These are phyloP conservation scores for Eimeria praecox DNA, from an alignment of 169 alveolate genomes.

Conservation along the genomic window DNA sequence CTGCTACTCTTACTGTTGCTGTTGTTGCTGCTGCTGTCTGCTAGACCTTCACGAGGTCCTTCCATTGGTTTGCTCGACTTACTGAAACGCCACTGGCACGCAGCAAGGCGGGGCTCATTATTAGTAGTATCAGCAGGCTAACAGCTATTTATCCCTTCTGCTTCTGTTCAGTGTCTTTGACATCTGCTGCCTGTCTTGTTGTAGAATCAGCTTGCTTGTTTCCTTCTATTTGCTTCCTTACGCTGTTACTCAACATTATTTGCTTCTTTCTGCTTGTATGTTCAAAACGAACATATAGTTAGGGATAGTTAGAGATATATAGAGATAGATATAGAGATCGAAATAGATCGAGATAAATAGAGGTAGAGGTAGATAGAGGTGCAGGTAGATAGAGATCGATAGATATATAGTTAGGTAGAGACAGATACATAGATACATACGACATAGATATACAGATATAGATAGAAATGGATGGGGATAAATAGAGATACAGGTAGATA, in stretches of 20 bases:
- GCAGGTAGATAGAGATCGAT: too few species aligned
- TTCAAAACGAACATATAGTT: not conserved
- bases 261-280: not conserved
- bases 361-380: too few species aligned
- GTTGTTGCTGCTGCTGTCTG: constrained; percentile 22
- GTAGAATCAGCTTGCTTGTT: not conserved
- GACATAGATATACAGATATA: too few species aligned
- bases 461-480: too few species aligned
- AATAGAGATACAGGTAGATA: too few species aligned
- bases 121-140: not conserved
- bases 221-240: not conserved
- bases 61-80: not conserved
- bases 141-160: not conserved
- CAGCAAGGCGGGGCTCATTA: not conserved
- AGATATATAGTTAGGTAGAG: too few species aligned
- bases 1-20: too few species aligned
- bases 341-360: too few species aligned
- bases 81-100: not conserved
- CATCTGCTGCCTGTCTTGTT: not conserved
- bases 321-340: too few species aligned
- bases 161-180: not conserved
- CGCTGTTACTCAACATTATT: too few species aligned
- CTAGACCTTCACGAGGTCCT: not conserved
- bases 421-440: too few species aligned
- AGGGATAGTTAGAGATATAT: too few species aligned